Evolutionary conservation across 2,329 filamentous ascomycete genomes (phyloP).

Genomic region (Fusarium subglutinans): DNA sequence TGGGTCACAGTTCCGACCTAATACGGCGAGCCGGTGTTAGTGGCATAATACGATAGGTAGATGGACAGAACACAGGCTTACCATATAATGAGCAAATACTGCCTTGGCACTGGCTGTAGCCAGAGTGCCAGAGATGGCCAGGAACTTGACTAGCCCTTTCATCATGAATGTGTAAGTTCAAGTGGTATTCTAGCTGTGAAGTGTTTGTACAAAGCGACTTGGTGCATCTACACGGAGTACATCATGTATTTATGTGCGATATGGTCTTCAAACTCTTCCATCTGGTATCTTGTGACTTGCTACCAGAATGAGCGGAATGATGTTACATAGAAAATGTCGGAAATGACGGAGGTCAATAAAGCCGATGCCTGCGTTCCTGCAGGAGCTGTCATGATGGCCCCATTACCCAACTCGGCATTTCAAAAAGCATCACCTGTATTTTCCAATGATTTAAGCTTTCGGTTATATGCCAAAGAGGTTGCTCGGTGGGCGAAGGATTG

Average conservation of each 20-base stretch:
- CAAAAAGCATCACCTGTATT: neutral
- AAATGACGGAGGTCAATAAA: neutral
- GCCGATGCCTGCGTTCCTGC: neutral
- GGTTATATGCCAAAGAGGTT: neutral
- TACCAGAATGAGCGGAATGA: neutral
- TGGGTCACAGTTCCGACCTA: neutral
- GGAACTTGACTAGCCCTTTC: neutral
- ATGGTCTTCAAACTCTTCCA: no score
- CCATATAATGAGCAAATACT: neutral
- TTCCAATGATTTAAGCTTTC: neutral
- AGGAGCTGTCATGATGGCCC: neutral
- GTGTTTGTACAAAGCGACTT: neutral
- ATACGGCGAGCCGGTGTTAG: no score
- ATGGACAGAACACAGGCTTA: rapidly evolving
- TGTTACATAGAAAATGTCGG: neutral
- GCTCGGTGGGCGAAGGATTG: neutral
- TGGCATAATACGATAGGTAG: no score
- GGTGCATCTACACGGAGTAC: no score
- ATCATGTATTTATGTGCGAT: no score
- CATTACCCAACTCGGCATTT: neutral
- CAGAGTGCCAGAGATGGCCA: neutral
- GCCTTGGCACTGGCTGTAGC: neutral
- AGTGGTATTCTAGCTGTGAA: rapidly evolving
- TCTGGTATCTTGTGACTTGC: no score
- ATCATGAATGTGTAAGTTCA: neutral